Evolutionary conservation across 2,329 filamentous ascomycete genomes (phyloP).

Genomic region (Drechslerella dactyloides): DNA sequence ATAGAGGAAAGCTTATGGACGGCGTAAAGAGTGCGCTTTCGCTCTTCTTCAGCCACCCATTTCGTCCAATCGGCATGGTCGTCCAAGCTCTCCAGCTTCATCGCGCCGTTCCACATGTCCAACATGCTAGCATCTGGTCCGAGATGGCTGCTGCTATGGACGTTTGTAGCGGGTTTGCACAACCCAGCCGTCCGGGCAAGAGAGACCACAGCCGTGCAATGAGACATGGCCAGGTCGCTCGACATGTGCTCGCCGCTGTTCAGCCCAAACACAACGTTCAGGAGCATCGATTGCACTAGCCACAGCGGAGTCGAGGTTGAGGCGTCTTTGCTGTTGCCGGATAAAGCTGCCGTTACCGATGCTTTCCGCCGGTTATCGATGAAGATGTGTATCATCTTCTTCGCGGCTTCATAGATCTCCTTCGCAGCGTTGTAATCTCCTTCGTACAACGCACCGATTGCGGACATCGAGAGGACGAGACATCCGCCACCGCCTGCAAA

Average conservation of each 20-base stretch:
- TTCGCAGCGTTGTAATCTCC: slow-evolving; percentile 78
- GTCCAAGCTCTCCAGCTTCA: slow-evolving; percentile 56
- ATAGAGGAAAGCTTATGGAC: slow-evolving; percentile 92
- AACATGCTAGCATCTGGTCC: slow-evolving; percentile 59
- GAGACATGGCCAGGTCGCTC: slow-evolving; percentile 88
- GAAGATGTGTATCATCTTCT: slow-evolving; percentile 93
- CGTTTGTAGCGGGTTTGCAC: slow-evolving; percentile 61
- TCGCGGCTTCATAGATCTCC: slow-evolving; percentile 88
- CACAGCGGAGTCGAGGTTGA: slow-evolving; percentile 75
- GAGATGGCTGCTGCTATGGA: slow-evolving; percentile 57
- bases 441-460: slow-evolving; percentile 86
- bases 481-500: slow-evolving; percentile 81
- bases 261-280: slow-evolving; percentile 94
- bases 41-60: slow-evolving; percentile 88
- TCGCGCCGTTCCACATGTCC: slow-evolving; percentile 56
- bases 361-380: slow-evolving; percentile 88
- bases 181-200: slow-evolving; percentile 88
- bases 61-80: slow-evolving; percentile 81
- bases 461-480: slow-evolving; percentile 83
- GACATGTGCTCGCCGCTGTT: slow-evolving; percentile 91
- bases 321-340: slow-evolving; percentile 65
- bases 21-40: slow-evolving; percentile 88
- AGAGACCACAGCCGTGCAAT: slow-evolving; percentile 88
- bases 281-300: slow-evolving; percentile 94
- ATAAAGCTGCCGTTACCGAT: slow-evolving; percentile 71